Percentiles rank a stretch among this genome's conserved stretches.
These are phyloP conservation scores for Penicillium sp. DNA, from an alignment of 2,329 filamentous ascomycete genomes.

Conservation along the genomic window DNA sequence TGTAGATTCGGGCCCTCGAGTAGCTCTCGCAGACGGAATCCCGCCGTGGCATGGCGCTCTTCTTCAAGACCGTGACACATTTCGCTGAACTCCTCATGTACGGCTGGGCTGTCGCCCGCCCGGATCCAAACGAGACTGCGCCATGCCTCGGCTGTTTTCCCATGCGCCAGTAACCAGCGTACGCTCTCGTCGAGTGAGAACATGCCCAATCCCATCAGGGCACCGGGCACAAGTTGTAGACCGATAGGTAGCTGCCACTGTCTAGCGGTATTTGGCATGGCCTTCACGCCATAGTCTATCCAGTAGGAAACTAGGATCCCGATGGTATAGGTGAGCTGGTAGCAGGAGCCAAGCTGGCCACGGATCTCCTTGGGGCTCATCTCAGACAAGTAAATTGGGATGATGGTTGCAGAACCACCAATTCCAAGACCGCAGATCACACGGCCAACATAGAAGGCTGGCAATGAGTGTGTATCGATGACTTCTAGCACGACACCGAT, in stretches of 20 bases:
- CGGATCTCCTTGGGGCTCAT: slow-evolving; percentile 53
- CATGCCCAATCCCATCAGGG: slow-evolving; percentile 54
- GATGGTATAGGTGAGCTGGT: slow-evolving; percentile 56
- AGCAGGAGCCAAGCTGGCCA: slow-evolving; percentile 55
- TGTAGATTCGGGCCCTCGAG: slow-evolving; percentile 52
- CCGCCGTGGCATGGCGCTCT: slow-evolving; percentile 51
- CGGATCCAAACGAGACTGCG: slow-evolving; percentile 57
- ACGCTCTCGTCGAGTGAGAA: slow-evolving; percentile 55
- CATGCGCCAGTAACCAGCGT: slow-evolving; percentile 55
- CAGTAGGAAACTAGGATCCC: slow-evolving; percentile 59
- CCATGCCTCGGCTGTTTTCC: slow-evolving; percentile 52
- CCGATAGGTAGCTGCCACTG: slow-evolving; percentile 64
- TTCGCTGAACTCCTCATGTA: slow-evolving; percentile 54
- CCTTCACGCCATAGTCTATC: slow-evolving; percentile 54
- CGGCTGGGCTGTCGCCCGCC: slow-evolving; percentile 43
- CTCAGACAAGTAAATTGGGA: slow-evolving; percentile 51
- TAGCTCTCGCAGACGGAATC: slow-evolving; percentile 51
- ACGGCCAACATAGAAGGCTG: slow-evolving; percentile 52
- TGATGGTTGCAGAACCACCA: slow-evolving; percentile 51
- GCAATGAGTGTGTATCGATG: slow-evolving; percentile 50
- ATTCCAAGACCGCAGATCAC: slow-evolving; percentile 55
- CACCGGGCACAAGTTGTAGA: slow-evolving; percentile 55
- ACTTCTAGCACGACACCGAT: slow-evolving; percentile 52
- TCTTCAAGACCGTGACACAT: slow-evolving; percentile 53
- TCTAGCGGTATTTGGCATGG: slow-evolving; percentile 31